Base-by-base conservation (phyloP, 106 monocot genomes). In the Alisma plantagoaquatica region DNA sequence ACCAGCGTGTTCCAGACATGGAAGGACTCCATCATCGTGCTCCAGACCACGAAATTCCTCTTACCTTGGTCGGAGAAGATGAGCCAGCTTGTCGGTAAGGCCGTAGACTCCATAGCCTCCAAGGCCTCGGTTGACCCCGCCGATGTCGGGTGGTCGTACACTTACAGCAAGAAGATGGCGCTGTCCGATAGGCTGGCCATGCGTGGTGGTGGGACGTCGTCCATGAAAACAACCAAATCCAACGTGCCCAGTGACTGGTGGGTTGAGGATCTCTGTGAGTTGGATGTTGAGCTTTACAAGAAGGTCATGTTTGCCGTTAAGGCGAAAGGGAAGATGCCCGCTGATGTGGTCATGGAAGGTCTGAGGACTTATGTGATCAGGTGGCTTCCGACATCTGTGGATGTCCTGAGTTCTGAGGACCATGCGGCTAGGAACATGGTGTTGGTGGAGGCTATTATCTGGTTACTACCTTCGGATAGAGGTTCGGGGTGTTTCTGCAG, bases 11-110 rank as follows among this genome's bases (percentile, higher is more conserved):
- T 92, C 12, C 58, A 82, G 4, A 77, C 82, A 52, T 92, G 92
- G 92, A 86, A 82, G 58, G 92, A 92, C 62, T 82, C 86, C 5
- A 93, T 93, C n/a, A 75, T 87, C 16, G 83, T 69, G 46, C 63
- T 93, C 3, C 79, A 93, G 41, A 69, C 75, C 20, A 80, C 92
- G 27, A 77, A 62, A 48, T 59, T 64, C 31, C 63, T 93, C 51
- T 27, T 80, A 31, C 74, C 74, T 0, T 93, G 71, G 79, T 74
- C 87, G 0, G 79, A 83, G 54, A 80, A 87, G 4, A 53, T 87
- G 29, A n/a, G n/a, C n/a, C 79, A 80, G 49, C 60, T 93, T 7
- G 44, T 72, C 16, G 87, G 77, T 8, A 82, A 83, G 58, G 86
- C 82, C 71, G 60, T 93, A 19, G 92, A 87, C 57, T 70, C 82